Percentiles rank a stretch among this genome's conserved stretches.
phyloP scores from a whole-genome alignment of 2,329 filamentous ascomycete genomes.

The Pseudocercospora cruenta region DNA sequence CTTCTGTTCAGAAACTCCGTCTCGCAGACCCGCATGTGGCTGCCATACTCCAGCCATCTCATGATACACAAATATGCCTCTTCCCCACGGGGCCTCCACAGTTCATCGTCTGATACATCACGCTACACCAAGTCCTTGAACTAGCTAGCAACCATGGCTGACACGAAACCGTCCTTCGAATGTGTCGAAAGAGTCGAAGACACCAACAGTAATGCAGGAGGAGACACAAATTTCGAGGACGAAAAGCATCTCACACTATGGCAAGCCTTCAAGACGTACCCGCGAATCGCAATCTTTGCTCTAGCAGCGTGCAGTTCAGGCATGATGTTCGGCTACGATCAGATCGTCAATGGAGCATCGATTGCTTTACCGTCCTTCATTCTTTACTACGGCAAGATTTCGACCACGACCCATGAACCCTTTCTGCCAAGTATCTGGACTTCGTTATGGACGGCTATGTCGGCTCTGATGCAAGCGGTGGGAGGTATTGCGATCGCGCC shows the following conservation, averaged over 20 bases:
- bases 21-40: neutral
- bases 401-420: neutral
- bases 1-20: neutral
- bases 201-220: neutral
- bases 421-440: slow-evolving; percentile 6
- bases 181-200: neutral
- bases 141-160: neutral
- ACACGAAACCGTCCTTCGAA: neutral
- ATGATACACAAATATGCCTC: neutral
- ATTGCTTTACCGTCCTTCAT: slow-evolving; percentile 1
- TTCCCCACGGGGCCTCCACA: neutral
- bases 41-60: neutral
- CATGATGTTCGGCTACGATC: slow-evolving; percentile 6
- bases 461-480: slow-evolving; percentile 2
- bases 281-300: neutral
- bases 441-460: slow-evolving; percentile 7
- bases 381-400: neutral
- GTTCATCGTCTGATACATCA: neutral
- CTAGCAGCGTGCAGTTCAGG: slow-evolving; percentile 1
- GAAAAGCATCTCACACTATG: slow-evolving; percentile 1
- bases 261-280: neutral
- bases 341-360: slow-evolving; percentile 6
- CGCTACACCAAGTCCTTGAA: neutral
- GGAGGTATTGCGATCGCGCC: neutral
- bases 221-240: neutral